These are phyloP conservation scores for Leavenworthia alabamica DNA, from an alignment of 345 rosid species.

Conservation along the genomic window DNA sequence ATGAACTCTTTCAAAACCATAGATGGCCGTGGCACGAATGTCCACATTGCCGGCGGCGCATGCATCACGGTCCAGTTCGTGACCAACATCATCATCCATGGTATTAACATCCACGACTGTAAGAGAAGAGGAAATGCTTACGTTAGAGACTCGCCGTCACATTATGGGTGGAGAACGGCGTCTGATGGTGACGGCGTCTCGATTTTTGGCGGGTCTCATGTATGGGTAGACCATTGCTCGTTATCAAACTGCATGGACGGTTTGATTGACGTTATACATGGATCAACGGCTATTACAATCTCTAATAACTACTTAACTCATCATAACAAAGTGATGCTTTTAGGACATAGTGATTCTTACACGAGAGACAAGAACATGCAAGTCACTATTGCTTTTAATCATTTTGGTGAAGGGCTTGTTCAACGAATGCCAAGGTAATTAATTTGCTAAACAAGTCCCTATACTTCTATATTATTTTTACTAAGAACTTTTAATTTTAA, in stretches of 20 bases:
- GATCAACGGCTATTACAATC: conserved; percentile 54
- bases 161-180: conserved; percentile 55
- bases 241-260: conserved; percentile 55
- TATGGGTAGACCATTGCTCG: conserved; percentile 65
- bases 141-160: conserved; percentile 54
- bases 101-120: conserved; percentile 51
- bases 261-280: conserved; percentile 50
- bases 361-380: too few relatives aligned
- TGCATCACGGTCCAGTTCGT: conserved; percentile 61
- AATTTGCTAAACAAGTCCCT: too few relatives aligned
- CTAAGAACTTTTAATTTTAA: too few relatives aligned
- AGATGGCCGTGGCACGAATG: conserved; percentile 53
- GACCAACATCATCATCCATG: conserved; percentile 52
- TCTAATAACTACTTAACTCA: conserved; percentile 53
- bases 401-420: too few relatives aligned
- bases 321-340: conserved; percentile 57
- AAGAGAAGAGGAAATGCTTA: conserved; percentile 51
- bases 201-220: conserved; percentile 55
- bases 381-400: too few relatives aligned
- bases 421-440: too few relatives aligned
- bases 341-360: too few relatives aligned
- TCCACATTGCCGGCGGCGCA: conserved; percentile 55
- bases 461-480: too few relatives aligned
- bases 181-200: conserved; percentile 61
- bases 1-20: conserved; percentile 57